A percentile compares a stretch with the other conserved stretches of the same genome.
Conservation (phyloP, 352 stramenopile genomes). For the Blastocystis sp. region DNA sequence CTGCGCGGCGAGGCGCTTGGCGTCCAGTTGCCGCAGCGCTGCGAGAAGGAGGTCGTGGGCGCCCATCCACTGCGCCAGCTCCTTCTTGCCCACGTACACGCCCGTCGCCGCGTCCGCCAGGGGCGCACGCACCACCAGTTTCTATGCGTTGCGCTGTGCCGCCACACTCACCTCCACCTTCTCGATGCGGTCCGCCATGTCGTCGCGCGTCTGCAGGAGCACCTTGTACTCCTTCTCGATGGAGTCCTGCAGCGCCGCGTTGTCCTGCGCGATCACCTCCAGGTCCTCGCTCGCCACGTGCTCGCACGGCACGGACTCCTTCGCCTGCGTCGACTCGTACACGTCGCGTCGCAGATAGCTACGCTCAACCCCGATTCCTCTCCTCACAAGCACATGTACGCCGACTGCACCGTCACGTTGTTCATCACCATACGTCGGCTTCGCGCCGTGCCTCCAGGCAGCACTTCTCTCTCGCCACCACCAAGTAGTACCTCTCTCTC, state of each 20-base stretch:
- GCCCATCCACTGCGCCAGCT: not conserved
- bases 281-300: not conserved
- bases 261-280: not conserved
- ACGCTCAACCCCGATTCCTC: not conserved
- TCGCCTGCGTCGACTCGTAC: not conserved
- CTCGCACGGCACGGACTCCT: not conserved
- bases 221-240: slow-evolving; percentile 15
- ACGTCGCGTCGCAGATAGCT: slow-evolving; percentile 47
- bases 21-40: not conserved
- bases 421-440: slow-evolving; percentile 49
- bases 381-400: slow-evolving; percentile 61
- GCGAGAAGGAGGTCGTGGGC: not conserved
- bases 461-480: not conserved
- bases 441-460: not conserved
- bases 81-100: not conserved
- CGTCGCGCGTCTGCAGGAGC: not conserved
- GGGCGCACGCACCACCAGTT: not conserved
- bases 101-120: not conserved
- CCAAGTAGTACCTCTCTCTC: not conserved
- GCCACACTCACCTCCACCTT: not conserved
- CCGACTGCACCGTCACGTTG: slow-evolving; percentile 42
- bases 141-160: not conserved
- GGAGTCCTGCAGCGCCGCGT: not conserved
- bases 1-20: not conserved
- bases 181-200: not conserved